Base-by-base conservation (phyloP, 2,329 filamentous ascomycete species). In the Colletotrichum lindemuthianum region DNA sequence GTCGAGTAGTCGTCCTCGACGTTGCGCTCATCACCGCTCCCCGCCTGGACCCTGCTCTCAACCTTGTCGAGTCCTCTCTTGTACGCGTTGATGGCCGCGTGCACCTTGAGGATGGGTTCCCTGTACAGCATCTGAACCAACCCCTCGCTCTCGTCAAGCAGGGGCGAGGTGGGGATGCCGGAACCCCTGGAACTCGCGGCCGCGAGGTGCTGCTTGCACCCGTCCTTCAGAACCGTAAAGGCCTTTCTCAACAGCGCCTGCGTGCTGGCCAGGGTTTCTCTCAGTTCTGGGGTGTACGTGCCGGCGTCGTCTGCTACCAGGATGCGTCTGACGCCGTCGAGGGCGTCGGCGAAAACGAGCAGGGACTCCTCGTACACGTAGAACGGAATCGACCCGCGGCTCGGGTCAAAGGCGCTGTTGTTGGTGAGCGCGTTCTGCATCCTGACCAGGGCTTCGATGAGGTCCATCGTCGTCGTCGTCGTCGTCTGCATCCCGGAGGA, bases 361-460 rank as follows among this genome's bases (percentile, higher is more conserved):
- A 65, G 11, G 13, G 61, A 51, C 41, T 65, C 58, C 45, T 65
- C 44, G 24, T 65, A 65, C 39, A 60, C 61, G 36, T 65, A 65
- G 4, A 51, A 7, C 4, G 61, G 61, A 3, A 65, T 24, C 12
- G 58, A 16, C n/a, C 51, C 61, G n/a, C 58, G 61, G 10, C 45
- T 55, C 37, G 33, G 50, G 40, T 61, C 58, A 51, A 65, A 65
- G 15, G 61, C 45, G 40, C 32, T 48, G 7, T 65, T 65, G 2
- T 65, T 65, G 12, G 58, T 65, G 12, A 65, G 61, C 4, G 61
- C 58, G 24, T 65, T 65, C 37, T 65, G 61, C 40, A 56, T 52
- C 32, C 40, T 56, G 2, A 65, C 61, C 6, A 65, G 10, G 16
- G 32, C 39, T 16, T 43, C 15, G 10, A 40, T 43, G 7, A 65